A percentile compares a stretch with the other conserved stretches of the same genome.
Conservation (phyloP, 108 stramenopile species). For the Poteriospumella lacustris region DNA sequence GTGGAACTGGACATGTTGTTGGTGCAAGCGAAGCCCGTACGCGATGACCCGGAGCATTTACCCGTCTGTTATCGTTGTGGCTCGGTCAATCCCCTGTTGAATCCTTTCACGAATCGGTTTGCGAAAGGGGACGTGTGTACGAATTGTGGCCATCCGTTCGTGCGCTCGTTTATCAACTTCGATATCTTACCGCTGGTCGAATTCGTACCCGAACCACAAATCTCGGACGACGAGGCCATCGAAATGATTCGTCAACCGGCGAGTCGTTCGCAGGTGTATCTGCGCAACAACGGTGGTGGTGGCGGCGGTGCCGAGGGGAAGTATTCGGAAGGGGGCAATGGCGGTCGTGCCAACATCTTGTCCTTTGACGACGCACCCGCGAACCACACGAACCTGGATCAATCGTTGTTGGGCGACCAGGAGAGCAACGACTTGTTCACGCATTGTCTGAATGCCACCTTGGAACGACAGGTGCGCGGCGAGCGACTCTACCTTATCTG, state of each 20-base stretch:
- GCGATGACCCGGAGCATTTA: slow-evolving; percentile 58
- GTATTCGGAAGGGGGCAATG: slow-evolving; percentile 17
- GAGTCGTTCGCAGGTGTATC: background rate
- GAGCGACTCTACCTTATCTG: background rate
- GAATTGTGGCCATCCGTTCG: slow-evolving; percentile 63
- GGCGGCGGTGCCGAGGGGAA: background rate
- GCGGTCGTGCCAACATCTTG: slow-evolving; percentile 35
- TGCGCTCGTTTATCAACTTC: slow-evolving; percentile 62
- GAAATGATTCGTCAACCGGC: slow-evolving; percentile 32
- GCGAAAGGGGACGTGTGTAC: slow-evolving; percentile 60
- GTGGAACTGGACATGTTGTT: slow-evolving; percentile 61
- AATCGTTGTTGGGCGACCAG: background rate
- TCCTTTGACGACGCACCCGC: slow-evolving; percentile 21
- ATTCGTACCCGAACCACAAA: slow-evolving; percentile 53
- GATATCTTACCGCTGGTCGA: slow-evolving; percentile 69
- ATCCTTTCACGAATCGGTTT: slow-evolving; percentile 27
- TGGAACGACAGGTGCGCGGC: slow-evolving; percentile 48
- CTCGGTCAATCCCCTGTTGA: slow-evolving; percentile 57
- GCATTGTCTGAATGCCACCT: slow-evolving; percentile 42
- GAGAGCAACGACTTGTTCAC: slow-evolving; percentile 41
- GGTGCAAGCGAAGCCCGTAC: slow-evolving; percentile 57
- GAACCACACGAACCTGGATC: slow-evolving; percentile 17
- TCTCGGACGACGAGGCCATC: slow-evolving; percentile 58
- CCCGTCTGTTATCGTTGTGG: slow-evolving; percentile 69
- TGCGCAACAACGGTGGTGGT: background rate